Conservation (phyloP, 1,284 basidiomycete genomes). For the Apiotrichum sp. region DNA sequence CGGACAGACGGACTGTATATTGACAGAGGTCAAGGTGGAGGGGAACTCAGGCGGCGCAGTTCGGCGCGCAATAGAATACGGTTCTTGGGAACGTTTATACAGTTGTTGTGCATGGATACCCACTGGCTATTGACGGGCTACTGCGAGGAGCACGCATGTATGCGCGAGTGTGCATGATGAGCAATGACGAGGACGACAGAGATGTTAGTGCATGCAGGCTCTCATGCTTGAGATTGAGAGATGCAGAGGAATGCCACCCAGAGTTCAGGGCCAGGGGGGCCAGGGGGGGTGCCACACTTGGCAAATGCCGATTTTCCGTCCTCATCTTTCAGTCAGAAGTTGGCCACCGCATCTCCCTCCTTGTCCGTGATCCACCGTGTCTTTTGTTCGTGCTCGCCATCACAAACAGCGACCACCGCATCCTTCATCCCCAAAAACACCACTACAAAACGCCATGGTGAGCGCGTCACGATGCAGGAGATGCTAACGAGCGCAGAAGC, state of each 20-base stretch:
- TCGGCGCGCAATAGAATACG: too few relatives aligned
- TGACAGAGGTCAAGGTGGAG: too few relatives aligned
- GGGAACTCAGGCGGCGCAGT: too few relatives aligned
- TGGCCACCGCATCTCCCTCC: not conserved
- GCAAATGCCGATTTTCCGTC: conserved; percentile 7
- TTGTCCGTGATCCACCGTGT: not conserved
- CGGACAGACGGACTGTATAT: not conserved
- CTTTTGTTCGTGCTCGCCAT: conserved; percentile 6
- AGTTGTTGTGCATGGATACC: conserved; percentile 22
- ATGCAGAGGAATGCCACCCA: too few relatives aligned
- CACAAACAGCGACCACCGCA: not conserved
- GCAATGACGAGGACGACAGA: too few relatives aligned
- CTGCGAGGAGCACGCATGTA: not conserved
- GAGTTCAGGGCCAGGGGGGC: too few relatives aligned
- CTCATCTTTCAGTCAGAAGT: conserved; percentile 2
- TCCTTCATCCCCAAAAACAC: not conserved
- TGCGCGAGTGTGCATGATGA: not conserved
- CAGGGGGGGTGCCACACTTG: too few relatives aligned
- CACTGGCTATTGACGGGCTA: not conserved
- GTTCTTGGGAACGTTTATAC: conserved; percentile 1
- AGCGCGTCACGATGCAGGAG: not conserved
- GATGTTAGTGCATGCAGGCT: too few relatives aligned
- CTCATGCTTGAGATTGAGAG: too few relatives aligned
- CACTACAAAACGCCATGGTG: conserved; percentile 12
- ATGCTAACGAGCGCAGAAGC: conserved; percentile 33